A percentile compares a stretch with the other conserved stretches of the same genome.
These are phyloP conservation scores for Exserohilum rostratum DNA, from an alignment of 2,329 filamentous ascomycete species.

Conservation along the genomic window DNA sequence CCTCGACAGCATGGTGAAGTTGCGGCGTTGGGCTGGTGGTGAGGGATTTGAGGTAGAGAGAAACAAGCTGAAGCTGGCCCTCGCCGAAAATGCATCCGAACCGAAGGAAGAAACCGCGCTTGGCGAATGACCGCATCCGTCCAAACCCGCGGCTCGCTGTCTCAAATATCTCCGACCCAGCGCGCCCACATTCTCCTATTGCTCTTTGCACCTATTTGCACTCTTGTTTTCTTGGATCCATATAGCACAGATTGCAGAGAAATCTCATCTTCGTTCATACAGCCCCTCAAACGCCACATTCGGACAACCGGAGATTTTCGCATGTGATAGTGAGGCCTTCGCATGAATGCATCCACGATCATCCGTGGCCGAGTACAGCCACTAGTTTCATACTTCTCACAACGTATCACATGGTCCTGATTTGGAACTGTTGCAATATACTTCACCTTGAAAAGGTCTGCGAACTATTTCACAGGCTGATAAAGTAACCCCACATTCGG, in stretches of 20 bases:
- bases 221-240: not conserved
- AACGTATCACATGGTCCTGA: not conserved
- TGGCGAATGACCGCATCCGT: slow-evolving; percentile 39
- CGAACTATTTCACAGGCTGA: no score
- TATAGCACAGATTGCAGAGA: not conserved
- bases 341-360: not conserved
- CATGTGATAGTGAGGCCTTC: slow-evolving; percentile 1
- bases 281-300: not conserved
- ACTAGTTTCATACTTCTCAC: not conserved
- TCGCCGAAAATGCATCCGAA: slow-evolving; percentile 42
- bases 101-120: slow-evolving; percentile 30
- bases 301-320: not conserved
- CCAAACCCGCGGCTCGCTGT: slow-evolving; percentile 23
- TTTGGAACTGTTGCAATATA: not conserved
- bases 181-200: not conserved
- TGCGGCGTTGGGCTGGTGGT: slow-evolving; percentile 37
- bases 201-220: not conserved
- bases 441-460: no score
- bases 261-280: not conserved
- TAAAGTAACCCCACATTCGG: no score
- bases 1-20: slow-evolving; percentile 52
- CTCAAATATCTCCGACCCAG: slow-evolving; percentile 6
- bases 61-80: slow-evolving; percentile 43
- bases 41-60: slow-evolving; percentile 43
- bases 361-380: not conserved